A percentile compares a stretch with the other conserved stretches of the same genome.
These are phyloP conservation scores for Corymbia maculata DNA, from an alignment of 345 rosid species.

Conservation along the genomic window DNA sequence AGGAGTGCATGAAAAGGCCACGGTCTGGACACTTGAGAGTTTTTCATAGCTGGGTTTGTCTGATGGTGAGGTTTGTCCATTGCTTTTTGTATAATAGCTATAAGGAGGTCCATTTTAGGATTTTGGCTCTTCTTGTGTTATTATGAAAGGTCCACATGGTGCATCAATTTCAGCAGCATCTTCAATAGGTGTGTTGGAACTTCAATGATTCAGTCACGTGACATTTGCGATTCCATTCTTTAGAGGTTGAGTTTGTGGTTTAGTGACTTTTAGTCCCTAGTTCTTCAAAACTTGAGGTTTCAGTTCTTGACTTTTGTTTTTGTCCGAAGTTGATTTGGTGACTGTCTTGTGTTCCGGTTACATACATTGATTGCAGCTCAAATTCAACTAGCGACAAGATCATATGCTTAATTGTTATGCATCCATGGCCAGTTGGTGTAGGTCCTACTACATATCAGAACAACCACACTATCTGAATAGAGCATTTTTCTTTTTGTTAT, in stretches of 20 bases:
- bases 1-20: neutral
- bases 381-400: too few relatives aligned
- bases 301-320: neutral
- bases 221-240: neutral
- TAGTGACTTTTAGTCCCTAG: neutral
- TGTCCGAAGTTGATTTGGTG: neutral
- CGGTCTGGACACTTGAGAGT: neutral
- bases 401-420: too few relatives aligned
- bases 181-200: neutral
- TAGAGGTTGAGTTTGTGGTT: neutral
- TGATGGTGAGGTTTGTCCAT: neutral
- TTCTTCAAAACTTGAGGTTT: neutral
- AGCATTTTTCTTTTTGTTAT: too few relatives aligned
- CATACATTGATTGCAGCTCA: too few relatives aligned
- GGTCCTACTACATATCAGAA: too few relatives aligned
- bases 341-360: neutral
- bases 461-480: too few relatives aligned
- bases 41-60: neutral
- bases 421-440: too few relatives aligned
- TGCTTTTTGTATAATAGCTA: neutral
- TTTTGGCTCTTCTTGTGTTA: neutral
- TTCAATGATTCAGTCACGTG: neutral
- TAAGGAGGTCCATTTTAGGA: neutral
- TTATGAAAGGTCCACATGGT: neutral
- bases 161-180: neutral